Evolutionary conservation across 1,284 basidiomycete genomes (phyloP), one percentile per base, ranked within the genome.

Genomic region (Austroboletus novae-zelandiae): DNA sequence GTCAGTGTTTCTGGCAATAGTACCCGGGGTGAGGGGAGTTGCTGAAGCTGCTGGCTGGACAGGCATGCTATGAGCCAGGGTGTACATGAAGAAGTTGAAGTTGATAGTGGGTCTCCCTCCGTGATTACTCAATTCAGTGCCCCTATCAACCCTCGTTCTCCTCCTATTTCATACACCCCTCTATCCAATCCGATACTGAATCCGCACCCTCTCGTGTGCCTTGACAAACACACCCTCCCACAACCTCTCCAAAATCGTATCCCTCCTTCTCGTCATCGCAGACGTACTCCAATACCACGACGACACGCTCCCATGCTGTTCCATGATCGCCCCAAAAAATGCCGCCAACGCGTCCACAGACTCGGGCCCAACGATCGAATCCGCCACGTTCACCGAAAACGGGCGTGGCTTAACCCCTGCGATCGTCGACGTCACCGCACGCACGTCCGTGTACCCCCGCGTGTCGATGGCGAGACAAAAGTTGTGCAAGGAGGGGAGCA

Each of bases 381-480:
- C 58, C 1, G 41, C 55, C 32, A 59, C 55, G 11, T 59, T 60
- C 9, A 59, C 40, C 13, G 34, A 60, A 30, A 59, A 47, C 2
- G 48, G 44, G 5, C 54, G 54, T 4, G 45, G 37, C 10, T 40
- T 32, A 4, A 50, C 17, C 5, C 25, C 41, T 15, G 30, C 27
- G 7, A n/a, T 36, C 25, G 23, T 30, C 46, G 37, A 53, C 14
- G 1, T 32, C 1, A 29, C 18, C 9, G 29, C 27, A n/a, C 45
- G 32, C 18, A 29, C 9, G 1, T 41, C 31, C 5, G 27, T 27
- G 34, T 50, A 60, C 7, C 43, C 58, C 5, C 49, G 58, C 9
- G 60, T 59, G 27, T 59, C 58, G n/a, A 62, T 50, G 39, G 60
- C 60, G 9, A 59, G 58, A 40, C 58, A 58, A 46, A 62, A 37